Evolutionary conservation across 441 rosid species (phyloP), one percentile per base, ranked within the genome.

Genomic region (Gossypium lobatum): DNA sequence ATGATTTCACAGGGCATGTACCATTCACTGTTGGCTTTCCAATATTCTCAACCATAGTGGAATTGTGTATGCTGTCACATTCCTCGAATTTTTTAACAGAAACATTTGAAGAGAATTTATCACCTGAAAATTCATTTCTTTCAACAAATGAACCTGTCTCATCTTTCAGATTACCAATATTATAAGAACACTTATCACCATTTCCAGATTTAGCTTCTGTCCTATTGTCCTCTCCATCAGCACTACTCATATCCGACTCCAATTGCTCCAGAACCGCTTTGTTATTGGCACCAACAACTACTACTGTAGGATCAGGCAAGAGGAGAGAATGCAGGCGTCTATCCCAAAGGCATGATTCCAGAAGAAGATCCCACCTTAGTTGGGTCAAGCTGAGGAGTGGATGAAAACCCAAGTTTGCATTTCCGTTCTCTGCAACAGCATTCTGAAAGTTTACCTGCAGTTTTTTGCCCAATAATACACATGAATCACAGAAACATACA

Each of bases 261-360:
- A 42, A 52, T 72, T 70, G 81, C 75, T 80, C 86, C 20, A 48
- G 75, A 37, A 60, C 69, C 57, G 62, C 72, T 77, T 76, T 85
- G 74, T 76, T 81, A 72, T 61, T 57, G 72, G 82, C 78, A 80
- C 76, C 79, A 70, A 74, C 48, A 53, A 72, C 72, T 53, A 84
- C 79, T 71, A 78, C 69, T 21, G 83, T 81, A 76, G 85, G 83
- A 81, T 84, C 85, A 77, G 85, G 85, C 72, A 61, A 83, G 31
- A 85, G 80, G 34, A 96, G 85, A 11, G 93, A 88, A 78, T 88
- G 85, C 80, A 96, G 58, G 57, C 98, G 93, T 37, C 73, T 70
- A 79, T 92, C 88, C 99, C 99, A 96, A 68, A 91, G 76, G 76
- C 66, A 79, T 55, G 98, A 88, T 80, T 84, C 89, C 78, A 96